Evolutionary conservation across 2,329 filamentous ascomycete species (phyloP), one percentile per base, ranked within the genome.

Genomic region (Penicillium sp.): DNA sequence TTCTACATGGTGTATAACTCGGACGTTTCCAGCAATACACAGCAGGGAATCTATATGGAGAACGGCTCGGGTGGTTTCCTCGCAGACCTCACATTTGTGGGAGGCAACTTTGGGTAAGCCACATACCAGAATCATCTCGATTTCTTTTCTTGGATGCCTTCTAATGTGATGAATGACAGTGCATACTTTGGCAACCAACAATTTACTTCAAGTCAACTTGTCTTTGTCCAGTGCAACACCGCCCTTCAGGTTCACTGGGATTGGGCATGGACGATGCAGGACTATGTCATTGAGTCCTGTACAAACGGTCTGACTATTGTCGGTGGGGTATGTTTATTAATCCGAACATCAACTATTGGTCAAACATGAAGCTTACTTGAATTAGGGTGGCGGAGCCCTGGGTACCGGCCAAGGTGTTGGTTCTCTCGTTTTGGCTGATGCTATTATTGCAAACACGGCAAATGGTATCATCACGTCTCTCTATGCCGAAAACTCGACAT

Each of bases 1-100:
- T 89, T 91, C 78, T 83, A 87, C 73, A 90, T 90, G 87, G 69
- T 69, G 59, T 72, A 79, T 22, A 39, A 32, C 13, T 36, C 44
- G 56, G 72, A 69, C 2, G 52, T 57, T 11, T 18, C 24, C 18
- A 65, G 66, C 14, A 69, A 67, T n/a, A 69, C 68, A 13, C 69
- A 66, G 1, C 58, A 68, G 50, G 65, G 64, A 2, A 62, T 69
- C 3, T 67, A 62, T 39, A 67, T 65, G 61, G 67, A 69, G 38
- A 67, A 67, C 54, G 70, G 78, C 24, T 83, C 80, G 52, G 83
- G 82, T 52, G 83, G 83, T 18, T 85, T 83, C 66, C 78, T 87
- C 67, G 78, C 75, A 29, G 82, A 87, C 57, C 70, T 86, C 1
- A 73, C 73, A 42, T 87, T 88, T 72, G 79, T 80, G 34, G 84